Base-by-base conservation (phyloP, 1,284 basidiomycete species). In the Ceratobasidium sp. region DNA sequence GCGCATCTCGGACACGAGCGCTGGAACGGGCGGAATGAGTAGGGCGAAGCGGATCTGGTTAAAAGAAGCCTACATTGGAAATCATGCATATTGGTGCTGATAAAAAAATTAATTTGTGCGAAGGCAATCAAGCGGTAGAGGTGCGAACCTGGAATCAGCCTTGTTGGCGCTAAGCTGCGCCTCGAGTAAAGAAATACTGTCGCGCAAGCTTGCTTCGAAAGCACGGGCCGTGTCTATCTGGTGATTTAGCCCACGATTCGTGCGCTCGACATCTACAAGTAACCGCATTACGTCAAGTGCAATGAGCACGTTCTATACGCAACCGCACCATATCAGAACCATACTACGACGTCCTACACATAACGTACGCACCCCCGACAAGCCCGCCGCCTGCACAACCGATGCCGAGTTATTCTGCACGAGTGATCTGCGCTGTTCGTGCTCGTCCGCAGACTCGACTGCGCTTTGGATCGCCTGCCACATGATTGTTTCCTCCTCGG, bases 141-240 rank as follows among this genome's bases (percentile, higher is more conserved):
- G 33, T 31, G 36, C 62, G 14, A 9, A 63, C 62, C 62, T 48
- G 22, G 45, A 17, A 29, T 14, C 24, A 2, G 22, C 4, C 29
- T 27, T 19, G 5, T 15, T 29, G 29, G 24, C 24, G 19, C 53
- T 47, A 41, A 69, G 27, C 27, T 69, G 66, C 17, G 51, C 44
- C 41, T 69, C 66, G 36, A 69, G 66, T 33, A 56, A 27, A 24
- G 66, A 69, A 27, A 69, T 69, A 53, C 53, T 53, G 41, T 69
- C 66, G 54, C 53, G 33, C 44, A 69, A 44, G 29, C 66, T 69
- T 44, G 45, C 53, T 45, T 69, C 66, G 24, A 69, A 53, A 22
- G 64, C 64, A n/a, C 51, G 50, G 27, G 64, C 64, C 27, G 50
- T 66, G 31, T 66, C 51, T 27, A 54, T 15, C 50, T 66, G 31